Conservation (phyloP, 768 basidiomycete species). For the Mycena rebaudengoi region DNA sequence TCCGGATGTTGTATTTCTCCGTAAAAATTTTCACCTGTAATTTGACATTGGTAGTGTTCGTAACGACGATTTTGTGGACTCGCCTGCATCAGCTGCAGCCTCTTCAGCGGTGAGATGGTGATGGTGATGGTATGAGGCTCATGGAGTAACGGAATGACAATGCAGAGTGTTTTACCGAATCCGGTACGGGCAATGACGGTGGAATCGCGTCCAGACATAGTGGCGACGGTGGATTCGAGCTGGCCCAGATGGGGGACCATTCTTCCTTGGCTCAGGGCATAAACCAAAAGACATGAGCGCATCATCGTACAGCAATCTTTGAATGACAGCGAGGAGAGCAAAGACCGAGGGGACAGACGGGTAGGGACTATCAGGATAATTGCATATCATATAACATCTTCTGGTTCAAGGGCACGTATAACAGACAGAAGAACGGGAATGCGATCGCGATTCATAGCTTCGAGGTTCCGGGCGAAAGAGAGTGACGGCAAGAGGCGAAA, state of each 20-base stretch:
- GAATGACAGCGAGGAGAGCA: not conserved
- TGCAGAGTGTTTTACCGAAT: not conserved
- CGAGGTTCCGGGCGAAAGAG: too few relatives aligned
- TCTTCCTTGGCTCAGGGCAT: not conserved
- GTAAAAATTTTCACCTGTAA: not conserved
- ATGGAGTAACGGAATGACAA: not conserved
- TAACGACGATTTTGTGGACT: not conserved
- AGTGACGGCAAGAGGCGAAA: too few relatives aligned
- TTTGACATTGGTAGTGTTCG: not conserved
- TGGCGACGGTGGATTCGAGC: not conserved
- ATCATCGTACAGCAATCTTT: not conserved
- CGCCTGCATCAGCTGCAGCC: constrained; percentile 4
- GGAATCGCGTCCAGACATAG: not conserved
- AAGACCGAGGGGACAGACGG: not conserved
- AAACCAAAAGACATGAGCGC: not conserved
- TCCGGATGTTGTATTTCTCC: not conserved
- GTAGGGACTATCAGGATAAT: not conserved
- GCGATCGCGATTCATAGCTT: too few relatives aligned
- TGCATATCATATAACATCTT: not conserved
- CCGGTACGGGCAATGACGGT: not conserved
- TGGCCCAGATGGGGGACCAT: not conserved
- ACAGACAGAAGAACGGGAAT: not conserved
- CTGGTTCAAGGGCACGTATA: not conserved
- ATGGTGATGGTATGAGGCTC: not conserved
- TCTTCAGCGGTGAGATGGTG: not conserved